A percentile compares a stretch with the other conserved stretches of the same genome.
These are phyloP conservation scores for Boletus reticulatus DNA, from an alignment of 768 basidiomycete species.

Conservation along the genomic window DNA sequence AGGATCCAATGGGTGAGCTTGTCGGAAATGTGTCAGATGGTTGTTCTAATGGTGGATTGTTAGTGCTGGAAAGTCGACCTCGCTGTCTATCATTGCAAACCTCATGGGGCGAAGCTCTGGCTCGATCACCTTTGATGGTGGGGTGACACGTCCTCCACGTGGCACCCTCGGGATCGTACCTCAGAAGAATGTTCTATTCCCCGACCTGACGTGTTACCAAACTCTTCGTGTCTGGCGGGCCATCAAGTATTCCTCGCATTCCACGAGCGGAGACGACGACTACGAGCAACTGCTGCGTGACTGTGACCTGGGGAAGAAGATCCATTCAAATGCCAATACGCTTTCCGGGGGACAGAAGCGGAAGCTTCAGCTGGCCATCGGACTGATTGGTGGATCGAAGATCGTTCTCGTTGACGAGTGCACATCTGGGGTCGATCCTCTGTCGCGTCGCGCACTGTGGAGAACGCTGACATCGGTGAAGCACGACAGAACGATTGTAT, in stretches of 20 bases:
- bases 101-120: conserved; percentile 60
- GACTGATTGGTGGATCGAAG: conserved; percentile 72
- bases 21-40: not conserved
- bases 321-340: conserved; percentile 60
- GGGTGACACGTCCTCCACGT: conserved; percentile 50
- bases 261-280: conserved; percentile 47
- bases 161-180: conserved; percentile 76
- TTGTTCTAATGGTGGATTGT: conserved; percentile 2
- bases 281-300: conserved; percentile 62
- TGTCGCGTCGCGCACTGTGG: conserved; percentile 79
- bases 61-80: conserved; percentile 78
- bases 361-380: conserved; percentile 81
- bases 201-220: conserved; percentile 71
- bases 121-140: conserved; percentile 53
- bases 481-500: conserved; percentile 63
- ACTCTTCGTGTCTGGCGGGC: conserved; percentile 71
- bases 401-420: conserved; percentile 67
- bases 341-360: conserved; percentile 81
- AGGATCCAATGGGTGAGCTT: conserved; percentile 63
- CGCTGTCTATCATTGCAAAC: conserved; percentile 64
- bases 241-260: conserved; percentile 58
- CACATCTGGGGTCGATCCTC: conserved; percentile 79
- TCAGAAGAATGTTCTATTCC: conserved; percentile 81
- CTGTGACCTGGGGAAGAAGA: conserved; percentile 70
- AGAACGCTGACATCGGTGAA: conserved; percentile 66